Evolutionary conservation across 768 basidiomycete genomes (phyloP), one percentile per base, ranked within the genome.

Genomic region (Chalciporus sphaerocephalus): DNA sequence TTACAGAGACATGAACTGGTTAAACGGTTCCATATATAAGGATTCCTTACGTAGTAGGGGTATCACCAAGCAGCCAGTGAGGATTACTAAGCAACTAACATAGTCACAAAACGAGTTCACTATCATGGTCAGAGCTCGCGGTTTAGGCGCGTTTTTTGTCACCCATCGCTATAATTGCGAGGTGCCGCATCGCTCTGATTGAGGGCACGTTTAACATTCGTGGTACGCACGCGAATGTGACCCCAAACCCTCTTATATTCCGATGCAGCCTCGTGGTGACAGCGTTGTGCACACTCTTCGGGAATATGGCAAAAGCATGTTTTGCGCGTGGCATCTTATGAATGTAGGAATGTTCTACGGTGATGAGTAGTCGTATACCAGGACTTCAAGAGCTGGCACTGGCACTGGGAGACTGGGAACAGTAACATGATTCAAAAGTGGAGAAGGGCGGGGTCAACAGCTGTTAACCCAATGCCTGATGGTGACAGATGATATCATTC

Each of bases 21-120:
- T 32, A n/a, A n/a, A 27, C 22, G 40, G 28, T 35, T 47, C 43
- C 46, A 42, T 57, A 61, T 63, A 61, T 63, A 64, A 58, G 58
- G 41, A 46, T 28, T 36, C 11, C 27, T 51, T 45, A 35, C 23
- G 43, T 42, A 33, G 40, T n/a, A n/a, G n/a, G n/a, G n/a, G n/a
- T n/a, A n/a, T n/a, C n/a, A 27, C 23, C 16, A 39, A 38, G 22
- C 16, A 24, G 15, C 38, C 38, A 32, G 32, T 32, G 15, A 24
- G 35, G 35, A 35, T 10, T 21, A 36, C 11, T n/a, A n/a, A n/a
- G n/a, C 30, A 32, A 32, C 7, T 4, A 30, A n/a, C n/a, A n/a
- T n/a, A n/a, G n/a, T n/a, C n/a, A n/a, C n/a, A n/a, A n/a, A n/a
- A n/a, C 9, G 28, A 15, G 13, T 30, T 30, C 28, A 30, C n/a